Evolutionary conservation across 2,329 filamentous ascomycete species (phyloP).

Genomic region (Penicillium sclerotiorum): DNA sequence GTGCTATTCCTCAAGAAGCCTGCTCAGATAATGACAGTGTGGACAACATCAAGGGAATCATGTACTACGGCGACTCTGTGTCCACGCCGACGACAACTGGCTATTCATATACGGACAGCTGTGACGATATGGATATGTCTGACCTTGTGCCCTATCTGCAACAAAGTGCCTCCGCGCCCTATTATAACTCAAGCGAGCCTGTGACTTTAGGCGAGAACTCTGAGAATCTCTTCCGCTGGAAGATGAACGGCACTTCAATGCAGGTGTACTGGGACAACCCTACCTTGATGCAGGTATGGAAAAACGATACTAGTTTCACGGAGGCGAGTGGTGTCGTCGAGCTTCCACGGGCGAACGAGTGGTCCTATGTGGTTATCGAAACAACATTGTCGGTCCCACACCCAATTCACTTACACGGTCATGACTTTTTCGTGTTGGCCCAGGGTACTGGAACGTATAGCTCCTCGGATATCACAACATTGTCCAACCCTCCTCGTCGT

Average conservation of each 20-base stretch:
- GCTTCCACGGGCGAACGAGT: constrained; percentile 1
- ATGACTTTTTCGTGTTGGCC: constrained; percentile 9
- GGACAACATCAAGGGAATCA: constrained; percentile 5
- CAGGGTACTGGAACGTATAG: neutral
- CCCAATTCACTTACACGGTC: constrained; percentile 13
- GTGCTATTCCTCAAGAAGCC: constrained; percentile 32
- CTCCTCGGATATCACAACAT: neutral
- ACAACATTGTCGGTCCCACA: too few species aligned
- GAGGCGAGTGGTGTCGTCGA: constrained; percentile 6
- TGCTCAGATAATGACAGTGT: too few species aligned
- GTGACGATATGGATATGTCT: too few species aligned
- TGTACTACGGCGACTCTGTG: too few species aligned
- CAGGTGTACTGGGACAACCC: neutral
- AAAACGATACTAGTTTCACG: constrained; percentile 3
- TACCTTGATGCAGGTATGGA: neutral
- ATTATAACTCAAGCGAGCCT: constrained; percentile 12
- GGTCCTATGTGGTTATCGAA: neutral
- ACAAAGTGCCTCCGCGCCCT: too few species aligned
- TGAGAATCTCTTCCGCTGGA: constrained; percentile 2
- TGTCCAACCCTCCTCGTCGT: constrained; percentile 35
- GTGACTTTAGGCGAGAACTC: constrained; percentile 1
- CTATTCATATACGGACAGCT: too few species aligned
- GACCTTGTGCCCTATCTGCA: too few species aligned
- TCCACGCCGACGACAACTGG: too few species aligned
- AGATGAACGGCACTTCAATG: constrained; percentile 3